Evolutionary conservation across 768 basidiomycete genomes (phyloP).

Genomic region (Cystobasidium tubakii): DNA sequence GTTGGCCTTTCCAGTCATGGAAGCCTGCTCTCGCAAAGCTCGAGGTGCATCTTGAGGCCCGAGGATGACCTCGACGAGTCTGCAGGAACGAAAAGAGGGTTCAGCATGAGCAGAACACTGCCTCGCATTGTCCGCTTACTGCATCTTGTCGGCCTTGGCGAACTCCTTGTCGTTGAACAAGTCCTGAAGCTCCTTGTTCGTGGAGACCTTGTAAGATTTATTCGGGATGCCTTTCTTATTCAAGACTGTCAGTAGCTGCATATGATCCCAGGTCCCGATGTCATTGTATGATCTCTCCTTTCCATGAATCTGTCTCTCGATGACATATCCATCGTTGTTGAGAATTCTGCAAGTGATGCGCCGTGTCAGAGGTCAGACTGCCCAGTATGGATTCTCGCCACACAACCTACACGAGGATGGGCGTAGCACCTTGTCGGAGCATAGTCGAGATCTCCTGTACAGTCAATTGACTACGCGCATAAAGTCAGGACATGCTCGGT

Average conservation of each 20-base stretch:
- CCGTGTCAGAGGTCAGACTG: neutral
- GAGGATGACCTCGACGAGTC: constrained; percentile 77
- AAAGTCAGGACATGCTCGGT: constrained; percentile 74
- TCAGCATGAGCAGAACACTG: constrained; percentile 34
- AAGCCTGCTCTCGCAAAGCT: constrained; percentile 41
- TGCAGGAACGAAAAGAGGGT: constrained; percentile 44
- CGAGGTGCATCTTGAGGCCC: constrained; percentile 65
- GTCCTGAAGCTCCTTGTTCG: constrained; percentile 58
- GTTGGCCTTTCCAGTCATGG: constrained; percentile 36
- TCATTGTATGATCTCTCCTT: constrained; percentile 48
- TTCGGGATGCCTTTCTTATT: constrained; percentile 48
- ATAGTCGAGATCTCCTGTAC: constrained; percentile 58
- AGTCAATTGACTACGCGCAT: constrained; percentile 57
- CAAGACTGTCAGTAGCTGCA: constrained; percentile 49
- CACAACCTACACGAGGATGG: constrained; percentile 52
- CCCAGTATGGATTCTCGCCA: constrained; percentile 43
- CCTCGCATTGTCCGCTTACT: constrained; percentile 46
- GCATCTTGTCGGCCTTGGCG: constrained; percentile 59
- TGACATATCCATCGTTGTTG: constrained; percentile 63
- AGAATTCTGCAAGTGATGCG: neutral
- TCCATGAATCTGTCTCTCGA: constrained; percentile 64
- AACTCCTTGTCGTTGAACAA: constrained; percentile 65
- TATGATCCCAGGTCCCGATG: constrained; percentile 64
- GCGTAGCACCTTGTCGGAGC: constrained; percentile 65
- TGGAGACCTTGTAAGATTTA: constrained; percentile 50